Percentiles rank a stretch among this genome's conserved stretches.
These are phyloP conservation scores for Diphasiastrum complanatum DNA, from an alignment of 83 land plant genomes.

Conservation along the genomic window DNA sequence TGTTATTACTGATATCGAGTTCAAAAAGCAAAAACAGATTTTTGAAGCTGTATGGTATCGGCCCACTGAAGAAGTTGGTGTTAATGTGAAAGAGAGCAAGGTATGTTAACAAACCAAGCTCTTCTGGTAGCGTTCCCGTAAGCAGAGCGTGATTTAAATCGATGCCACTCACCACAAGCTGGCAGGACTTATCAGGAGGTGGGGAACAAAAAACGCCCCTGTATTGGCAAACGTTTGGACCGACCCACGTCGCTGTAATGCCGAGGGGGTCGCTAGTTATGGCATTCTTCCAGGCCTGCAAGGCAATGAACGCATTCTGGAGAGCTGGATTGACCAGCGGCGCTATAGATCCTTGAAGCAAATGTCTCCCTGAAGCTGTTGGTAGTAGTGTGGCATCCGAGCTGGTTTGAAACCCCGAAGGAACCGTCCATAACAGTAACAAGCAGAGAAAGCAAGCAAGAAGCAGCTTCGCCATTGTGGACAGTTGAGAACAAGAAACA, in stretches of 20 bases:
- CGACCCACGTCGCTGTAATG: constrained; percentile 53
- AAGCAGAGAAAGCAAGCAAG: no score
- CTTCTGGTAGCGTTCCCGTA: constrained; percentile 54
- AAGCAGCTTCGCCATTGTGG: no score
- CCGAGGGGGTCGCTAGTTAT: constrained; percentile 53
- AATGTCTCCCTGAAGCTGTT: no score
- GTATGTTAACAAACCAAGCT: constrained; percentile 53
- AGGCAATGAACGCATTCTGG: constrained; percentile 47
- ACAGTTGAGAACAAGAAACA: no score
- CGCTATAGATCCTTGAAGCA: no score
- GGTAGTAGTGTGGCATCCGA: no score
- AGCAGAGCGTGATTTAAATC: constrained; percentile 57
- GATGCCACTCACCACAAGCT: constrained; percentile 52
- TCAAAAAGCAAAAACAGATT: constrained; percentile 40
- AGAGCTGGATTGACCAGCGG: no score
- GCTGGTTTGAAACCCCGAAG: no score
- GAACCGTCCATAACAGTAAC: no score
- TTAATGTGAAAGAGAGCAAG: constrained; percentile 68
- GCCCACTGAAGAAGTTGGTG: constrained; percentile 61
- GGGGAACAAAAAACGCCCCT: constrained; percentile 50
- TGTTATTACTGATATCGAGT: constrained; percentile 71
- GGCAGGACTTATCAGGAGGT: constrained; percentile 20
- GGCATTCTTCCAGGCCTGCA: constrained; percentile 70
- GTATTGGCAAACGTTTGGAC: constrained; percentile 53
- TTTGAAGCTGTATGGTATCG: constrained; percentile 39